Conservation (phyloP, 2,329 filamentous ascomycete genomes). For the Fusarium sublunatum region DNA sequence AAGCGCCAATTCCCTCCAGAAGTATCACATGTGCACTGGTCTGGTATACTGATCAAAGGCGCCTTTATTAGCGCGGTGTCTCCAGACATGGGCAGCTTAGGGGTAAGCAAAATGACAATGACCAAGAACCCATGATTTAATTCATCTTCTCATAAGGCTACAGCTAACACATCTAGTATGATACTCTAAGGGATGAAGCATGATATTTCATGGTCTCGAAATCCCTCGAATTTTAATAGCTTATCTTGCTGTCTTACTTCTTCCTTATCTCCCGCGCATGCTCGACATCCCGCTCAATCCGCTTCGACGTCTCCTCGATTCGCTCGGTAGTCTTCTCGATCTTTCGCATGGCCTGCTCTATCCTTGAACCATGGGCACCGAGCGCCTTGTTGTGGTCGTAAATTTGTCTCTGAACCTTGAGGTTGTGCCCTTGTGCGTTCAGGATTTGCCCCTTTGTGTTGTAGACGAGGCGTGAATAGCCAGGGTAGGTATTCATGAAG, state of each 20-base stretch:
- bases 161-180: no score
- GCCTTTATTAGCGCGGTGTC: no score
- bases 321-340: neutral
- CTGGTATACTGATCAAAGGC: no score
- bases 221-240: neutral
- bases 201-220: neutral
- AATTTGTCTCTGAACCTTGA: neutral
- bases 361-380: neutral
- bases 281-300: neutral
- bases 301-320: neutral
- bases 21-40: no score
- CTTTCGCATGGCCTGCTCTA: neutral
- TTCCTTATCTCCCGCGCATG: neutral
- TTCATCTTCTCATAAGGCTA: no score
- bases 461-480: neutral
- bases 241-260: neutral
- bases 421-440: neutral
- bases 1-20: no score
- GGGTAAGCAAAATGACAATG: no score
- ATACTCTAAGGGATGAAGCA: neutral
- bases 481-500: neutral
- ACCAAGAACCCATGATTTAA: no score
- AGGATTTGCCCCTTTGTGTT: neutral
- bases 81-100: no score
- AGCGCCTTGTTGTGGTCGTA: neutral